Conservation (phyloP, 371 early-diverging fungal species). For the Mortierella sp. region DNA sequence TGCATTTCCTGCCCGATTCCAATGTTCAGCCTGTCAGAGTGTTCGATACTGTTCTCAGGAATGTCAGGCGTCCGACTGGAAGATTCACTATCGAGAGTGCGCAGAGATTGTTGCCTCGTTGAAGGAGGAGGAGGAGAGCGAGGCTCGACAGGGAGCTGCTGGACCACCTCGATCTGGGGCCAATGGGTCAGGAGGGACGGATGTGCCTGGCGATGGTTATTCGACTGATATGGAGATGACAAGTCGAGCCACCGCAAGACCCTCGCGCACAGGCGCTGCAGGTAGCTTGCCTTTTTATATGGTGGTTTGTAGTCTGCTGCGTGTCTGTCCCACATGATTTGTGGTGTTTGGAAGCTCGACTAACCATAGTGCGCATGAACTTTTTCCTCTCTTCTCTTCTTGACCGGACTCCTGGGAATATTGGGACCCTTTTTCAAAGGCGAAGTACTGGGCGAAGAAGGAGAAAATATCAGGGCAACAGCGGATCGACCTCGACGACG, state of each 20-base stretch:
- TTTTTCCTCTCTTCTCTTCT: neutral
- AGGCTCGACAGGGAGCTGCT: neutral
- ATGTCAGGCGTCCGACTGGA: slow-evolving; percentile 81
- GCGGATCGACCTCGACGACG: slow-evolving; percentile 51
- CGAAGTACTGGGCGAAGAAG: slow-evolving; percentile 19
- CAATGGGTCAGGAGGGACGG: neutral
- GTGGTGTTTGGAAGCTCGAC: neutral
- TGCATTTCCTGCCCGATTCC: slow-evolving; percentile 48
- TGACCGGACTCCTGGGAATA: neutral
- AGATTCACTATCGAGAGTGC: slow-evolving; percentile 65
- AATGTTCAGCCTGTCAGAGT: slow-evolving; percentile 54
- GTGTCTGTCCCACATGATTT: neutral
- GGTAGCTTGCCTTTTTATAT: neutral
- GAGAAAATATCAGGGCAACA: slow-evolving; percentile 45
- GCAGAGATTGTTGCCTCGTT: slow-evolving; percentile 55
- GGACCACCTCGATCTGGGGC: neutral
- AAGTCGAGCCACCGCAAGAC: neutral
- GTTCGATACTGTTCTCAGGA: slow-evolving; percentile 76
- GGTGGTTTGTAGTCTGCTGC: neutral
- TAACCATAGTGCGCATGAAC: neutral
- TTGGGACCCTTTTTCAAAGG: neutral
- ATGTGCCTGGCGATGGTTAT: neutral
- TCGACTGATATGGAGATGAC: slow-evolving; percentile 8
- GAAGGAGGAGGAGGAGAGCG: slow-evolving; percentile 38
- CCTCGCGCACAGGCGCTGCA: slow-evolving; percentile 11